Evolutionary conservation across 2,329 filamentous ascomycete genomes (phyloP), one percentile per base, ranked within the genome.

Genomic region (Aspergillus candidus): DNA sequence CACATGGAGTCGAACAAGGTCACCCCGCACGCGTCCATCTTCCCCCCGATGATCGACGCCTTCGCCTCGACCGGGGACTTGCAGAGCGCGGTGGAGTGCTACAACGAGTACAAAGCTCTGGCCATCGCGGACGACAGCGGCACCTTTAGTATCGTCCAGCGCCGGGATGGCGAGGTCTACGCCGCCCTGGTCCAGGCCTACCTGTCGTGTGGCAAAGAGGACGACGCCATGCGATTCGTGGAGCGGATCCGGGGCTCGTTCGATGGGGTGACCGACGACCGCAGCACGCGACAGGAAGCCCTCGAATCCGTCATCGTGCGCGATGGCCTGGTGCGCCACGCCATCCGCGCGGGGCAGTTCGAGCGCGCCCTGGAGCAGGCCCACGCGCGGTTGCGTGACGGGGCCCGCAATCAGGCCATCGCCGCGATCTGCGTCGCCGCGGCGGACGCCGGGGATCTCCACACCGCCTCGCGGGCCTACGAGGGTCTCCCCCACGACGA

Each of bases 21-120:
- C 15, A 77, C 80, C 12, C 88, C 91, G 0, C 82, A 84, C 46
- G 84, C 88, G 5, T 81, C 84, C 36, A 87, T 91, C 41, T 97
- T 95, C 69, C 86, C 89, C 1, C 79, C 84, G 13, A 95, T 98
- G 87, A 96, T 98, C 63, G 83, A 86, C n/a, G 89, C 90, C 0
- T 97, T 95, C 61, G 88, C 88, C 48, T 78, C 79, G 34, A 79
- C 78, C 10, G 86, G 89, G 39, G 89, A 97, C 62, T 72, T 97
- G 35, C 76, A 83, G 57, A 94, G 86, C 55, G 93, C 90, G 14
- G 87, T 97, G 6, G 89, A 95, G 64, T 89, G 88, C 68, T 98
- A 96, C 70, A 91, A 94, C 52, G 88, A 95, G 68, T 97, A 97
- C 75, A 88, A 88, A 60, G 79, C 81, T 36, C 75, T 96, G 34